Evolutionary conservation across 768 basidiomycete species (phyloP).

Genomic region (Rhizopogon roseolus): DNA sequence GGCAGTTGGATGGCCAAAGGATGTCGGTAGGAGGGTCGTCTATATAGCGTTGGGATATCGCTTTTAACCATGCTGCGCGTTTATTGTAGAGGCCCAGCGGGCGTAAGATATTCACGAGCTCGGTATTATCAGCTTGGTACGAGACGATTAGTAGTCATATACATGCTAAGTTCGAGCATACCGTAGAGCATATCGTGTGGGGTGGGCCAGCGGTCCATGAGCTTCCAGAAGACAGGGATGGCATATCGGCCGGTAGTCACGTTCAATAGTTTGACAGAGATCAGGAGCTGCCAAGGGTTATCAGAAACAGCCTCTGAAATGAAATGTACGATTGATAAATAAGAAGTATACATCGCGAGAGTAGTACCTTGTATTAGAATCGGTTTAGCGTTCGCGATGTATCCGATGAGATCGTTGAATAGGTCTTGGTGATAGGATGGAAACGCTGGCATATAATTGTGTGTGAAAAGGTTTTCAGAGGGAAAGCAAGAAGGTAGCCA

Average conservation of each 20-base stretch:
- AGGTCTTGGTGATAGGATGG: background rate
- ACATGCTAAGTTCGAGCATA: slow-evolving; percentile 17
- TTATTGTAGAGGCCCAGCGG: slow-evolving; percentile 57
- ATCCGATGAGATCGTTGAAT: slow-evolving; percentile 18
- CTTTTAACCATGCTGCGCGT: slow-evolving; percentile 51
- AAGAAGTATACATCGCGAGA: background rate
- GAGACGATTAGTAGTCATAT: background rate
- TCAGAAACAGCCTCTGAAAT: slow-evolving; percentile 42
- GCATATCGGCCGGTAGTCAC: slow-evolving; percentile 61
- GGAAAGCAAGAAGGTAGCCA: background rate
- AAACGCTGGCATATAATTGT: background rate
- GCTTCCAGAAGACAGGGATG: slow-evolving; percentile 58
- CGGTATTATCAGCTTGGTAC: slow-evolving; percentile 34
- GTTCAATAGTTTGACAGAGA: slow-evolving; percentile 66
- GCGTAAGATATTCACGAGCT: slow-evolving; percentile 42
- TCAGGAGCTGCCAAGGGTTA: slow-evolving; percentile 66
- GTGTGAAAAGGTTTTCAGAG: background rate
- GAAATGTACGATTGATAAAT: background rate
- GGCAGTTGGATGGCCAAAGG: slow-evolving; percentile 24
- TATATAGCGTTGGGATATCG: slow-evolving; percentile 49
- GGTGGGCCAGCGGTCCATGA: slow-evolving; percentile 55
- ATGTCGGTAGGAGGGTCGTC: slow-evolving; percentile 34
- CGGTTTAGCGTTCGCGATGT: slow-evolving; percentile 24
- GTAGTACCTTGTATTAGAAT: slow-evolving; percentile 26
- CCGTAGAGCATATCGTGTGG: slow-evolving; percentile 52